Evolutionary conservation across 116 monocot species (phyloP), one percentile per base, ranked within the genome.

Genomic region (Zostera marina): DNA sequence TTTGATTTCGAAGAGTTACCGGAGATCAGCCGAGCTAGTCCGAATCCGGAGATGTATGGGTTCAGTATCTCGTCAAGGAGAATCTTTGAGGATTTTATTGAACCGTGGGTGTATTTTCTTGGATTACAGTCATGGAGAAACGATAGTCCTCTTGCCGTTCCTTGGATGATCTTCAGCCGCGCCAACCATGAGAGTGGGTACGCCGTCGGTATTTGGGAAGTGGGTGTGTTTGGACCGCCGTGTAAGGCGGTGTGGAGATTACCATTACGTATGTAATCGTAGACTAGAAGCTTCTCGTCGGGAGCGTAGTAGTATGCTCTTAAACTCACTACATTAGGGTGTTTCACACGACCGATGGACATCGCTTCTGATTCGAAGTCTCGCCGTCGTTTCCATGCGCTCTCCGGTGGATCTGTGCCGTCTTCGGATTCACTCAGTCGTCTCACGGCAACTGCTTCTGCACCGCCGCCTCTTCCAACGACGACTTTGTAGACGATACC

Each of bases 281-380:
- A 93, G 64, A 87, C 81, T 14, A 93, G 81, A 11, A 93, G 70
- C 77, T 83, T 87, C 79, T 93, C 87, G 54, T 87, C 93, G 20
- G 84, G 88, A 3, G 93, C 93, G 60, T 84, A 93, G 52, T 93
- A 93, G 71, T 84, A 93, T 23, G 93, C 93, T 11, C 77, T 68
- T 43, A 93, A 70, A 11, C 69, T 54, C 12, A 84, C 87, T 14
- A 93, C 70, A 60, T 93, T 93, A 0, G 81, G 79, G 47, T 93
- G 93, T 48, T 44, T 76, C 11, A 73, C 84, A 4, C 81, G 69
- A 8, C 84, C 87, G 14, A 93, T 81, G 9, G 72, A 74, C 56
- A 63, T 66, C 2, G 84, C 88, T 74, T 87, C 93, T 0, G 84
- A n/a, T 66, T 93, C 93, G 63, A 93, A 93, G 8, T 69, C 71